These are phyloP conservation scores for Prunus mume DNA, from an alignment of 306 rosid genomes.

Conservation along the genomic window DNA sequence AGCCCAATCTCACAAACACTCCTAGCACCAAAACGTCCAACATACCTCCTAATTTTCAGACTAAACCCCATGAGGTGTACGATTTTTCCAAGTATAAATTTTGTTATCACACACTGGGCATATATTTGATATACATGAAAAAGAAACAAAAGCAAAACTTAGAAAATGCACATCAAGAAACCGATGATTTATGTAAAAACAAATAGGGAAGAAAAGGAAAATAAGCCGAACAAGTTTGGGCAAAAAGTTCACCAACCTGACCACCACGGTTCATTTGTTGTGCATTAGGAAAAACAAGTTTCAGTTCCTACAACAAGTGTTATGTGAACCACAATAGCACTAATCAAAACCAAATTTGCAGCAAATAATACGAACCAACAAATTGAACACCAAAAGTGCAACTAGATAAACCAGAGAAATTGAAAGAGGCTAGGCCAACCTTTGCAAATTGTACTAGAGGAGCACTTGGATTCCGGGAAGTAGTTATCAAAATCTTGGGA, in stretches of 20 bases:
- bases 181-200: neutral
- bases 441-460: constrained; percentile 84
- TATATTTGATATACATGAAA: neutral
- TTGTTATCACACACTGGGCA: neutral
- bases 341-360: neutral
- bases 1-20: too few species aligned
- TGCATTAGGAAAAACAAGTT: constrained; percentile 81
- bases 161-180: neutral
- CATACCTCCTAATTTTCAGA: too few species aligned
- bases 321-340: constrained; percentile 6
- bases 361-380: neutral
- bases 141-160: neutral
- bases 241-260: constrained; percentile 54
- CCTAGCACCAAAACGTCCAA: too few species aligned
- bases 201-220: neutral
- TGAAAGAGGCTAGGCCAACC: constrained; percentile 43
- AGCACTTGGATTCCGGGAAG: constrained; percentile 69
- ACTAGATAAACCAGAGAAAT: neutral
- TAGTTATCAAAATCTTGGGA: constrained; percentile 81
- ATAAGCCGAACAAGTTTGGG: neutral
- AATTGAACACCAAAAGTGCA: neutral
- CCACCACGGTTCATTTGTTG: constrained; percentile 92
- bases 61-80: too few species aligned
- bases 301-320: constrained; percentile 61
- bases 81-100: neutral